phyloP scores from a whole-genome alignment of 495 filamentous ascomycete species.

The Hypoxylon trugodes region DNA sequence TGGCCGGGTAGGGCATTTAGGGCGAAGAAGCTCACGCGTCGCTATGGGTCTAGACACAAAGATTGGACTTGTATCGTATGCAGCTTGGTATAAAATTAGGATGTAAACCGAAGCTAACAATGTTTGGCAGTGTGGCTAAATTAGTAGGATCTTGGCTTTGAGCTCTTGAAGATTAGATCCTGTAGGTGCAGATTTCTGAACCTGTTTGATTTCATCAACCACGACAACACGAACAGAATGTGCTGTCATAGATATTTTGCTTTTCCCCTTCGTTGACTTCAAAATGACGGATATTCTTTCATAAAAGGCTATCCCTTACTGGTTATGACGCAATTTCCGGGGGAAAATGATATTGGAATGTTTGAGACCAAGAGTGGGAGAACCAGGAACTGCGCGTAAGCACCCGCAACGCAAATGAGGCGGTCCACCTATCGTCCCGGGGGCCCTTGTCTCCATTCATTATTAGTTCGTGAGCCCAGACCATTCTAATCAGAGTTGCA shows the following conservation, averaged over 20 bases:
- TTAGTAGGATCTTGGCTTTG: conserved; percentile 23
- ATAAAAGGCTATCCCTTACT: conserved; percentile 2
- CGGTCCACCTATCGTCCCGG: conserved; percentile 27
- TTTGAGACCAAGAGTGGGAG: conserved; percentile 5
- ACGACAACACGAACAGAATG: too few species aligned
- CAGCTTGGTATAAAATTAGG: conserved; percentile 32
- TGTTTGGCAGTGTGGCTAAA: conserved; percentile 21
- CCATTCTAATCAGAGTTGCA: conserved; percentile 6
- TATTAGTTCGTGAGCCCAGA: conserved; percentile 18
- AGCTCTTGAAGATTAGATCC: too few species aligned
- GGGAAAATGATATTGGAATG: conserved; percentile 12
- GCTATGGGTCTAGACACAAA: conserved; percentile 17
- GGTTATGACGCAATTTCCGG: conserved; percentile 33
- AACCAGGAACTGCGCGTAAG: conserved; percentile 24
- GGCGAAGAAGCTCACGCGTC: conserved; percentile 7
- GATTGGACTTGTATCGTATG: conserved; percentile 17
- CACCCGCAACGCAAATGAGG: conserved; percentile 31
- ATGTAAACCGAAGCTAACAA: conserved; percentile 31
- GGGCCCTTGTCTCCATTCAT: conserved; percentile 29
- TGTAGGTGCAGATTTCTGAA: too few species aligned
- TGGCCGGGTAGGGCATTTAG: background rate
- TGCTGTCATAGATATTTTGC: too few species aligned
- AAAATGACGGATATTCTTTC: background rate
- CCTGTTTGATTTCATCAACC: too few species aligned
- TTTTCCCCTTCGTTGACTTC: background rate